phyloP scores from a whole-genome alignment of 2,329 filamentous ascomycete genomes.

The Fusarium albidum region DNA sequence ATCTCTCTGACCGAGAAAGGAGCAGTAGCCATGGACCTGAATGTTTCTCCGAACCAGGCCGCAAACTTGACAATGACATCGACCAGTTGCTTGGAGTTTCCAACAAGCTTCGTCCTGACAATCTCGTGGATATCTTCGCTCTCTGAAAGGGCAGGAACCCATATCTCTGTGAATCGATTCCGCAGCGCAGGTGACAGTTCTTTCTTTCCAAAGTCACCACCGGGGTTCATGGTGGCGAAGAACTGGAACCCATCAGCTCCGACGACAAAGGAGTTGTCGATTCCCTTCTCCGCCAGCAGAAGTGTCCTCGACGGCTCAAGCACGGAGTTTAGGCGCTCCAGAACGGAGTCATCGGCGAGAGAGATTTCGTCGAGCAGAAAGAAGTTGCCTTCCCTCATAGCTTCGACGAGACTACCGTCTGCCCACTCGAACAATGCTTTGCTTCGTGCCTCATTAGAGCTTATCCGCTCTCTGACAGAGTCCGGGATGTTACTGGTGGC shows the following conservation, averaged over 20 bases:
- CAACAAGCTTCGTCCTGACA: conserved; percentile 75
- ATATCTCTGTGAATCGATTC: conserved; percentile 98
- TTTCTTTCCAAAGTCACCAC: conserved; percentile 97
- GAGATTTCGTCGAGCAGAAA: conserved; percentile 99
- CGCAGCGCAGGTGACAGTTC: conserved; percentile 94
- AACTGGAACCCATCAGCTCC: conserved; percentile 89
- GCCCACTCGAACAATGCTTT: conserved; percentile 96
- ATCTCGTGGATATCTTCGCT: conserved; percentile 89
- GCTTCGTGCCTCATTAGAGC: conserved; percentile 64
- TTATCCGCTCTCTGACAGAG: conserved; percentile 56
- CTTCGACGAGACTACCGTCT: conserved; percentile 90
- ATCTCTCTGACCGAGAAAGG: conserved; percentile 92
- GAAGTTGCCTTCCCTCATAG: conserved; percentile 88
- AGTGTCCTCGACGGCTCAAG: conserved; percentile 88
- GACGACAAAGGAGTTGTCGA: conserved; percentile 80
- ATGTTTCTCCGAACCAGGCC: conserved; percentile 88
- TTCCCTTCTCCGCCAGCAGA: conserved; percentile 91
- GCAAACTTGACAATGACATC: conserved; percentile 83
- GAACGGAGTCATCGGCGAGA: conserved; percentile 93
- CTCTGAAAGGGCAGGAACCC: conserved; percentile 90
- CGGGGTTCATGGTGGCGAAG: conserved; percentile 98
- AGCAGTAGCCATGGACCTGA: conserved; percentile 77
- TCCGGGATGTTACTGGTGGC: conserved; percentile 57
- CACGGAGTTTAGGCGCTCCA: conserved; percentile 96
- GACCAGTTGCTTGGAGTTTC: conserved; percentile 65